A percentile compares a stretch with the other conserved stretches of the same genome.
phyloP scores from a whole-genome alignment of 2,329 filamentous ascomycete genomes.

The Cercospora sojina region DNA sequence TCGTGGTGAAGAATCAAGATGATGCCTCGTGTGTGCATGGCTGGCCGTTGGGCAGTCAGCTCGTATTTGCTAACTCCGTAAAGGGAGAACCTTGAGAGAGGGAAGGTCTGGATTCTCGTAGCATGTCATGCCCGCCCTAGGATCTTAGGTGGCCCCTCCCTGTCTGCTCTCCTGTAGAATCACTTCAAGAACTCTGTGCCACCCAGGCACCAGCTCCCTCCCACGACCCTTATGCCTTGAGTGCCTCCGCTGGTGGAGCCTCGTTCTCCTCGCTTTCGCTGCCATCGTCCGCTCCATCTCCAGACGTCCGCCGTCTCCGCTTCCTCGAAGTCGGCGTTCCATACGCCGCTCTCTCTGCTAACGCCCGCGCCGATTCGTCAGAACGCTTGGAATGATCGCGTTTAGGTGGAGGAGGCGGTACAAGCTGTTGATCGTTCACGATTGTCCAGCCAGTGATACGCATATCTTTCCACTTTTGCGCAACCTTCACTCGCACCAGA shows the following conservation, averaged over 20 bases:
- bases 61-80: not conserved
- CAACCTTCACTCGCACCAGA: conserved; percentile 70
- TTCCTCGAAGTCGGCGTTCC: conserved; percentile 6
- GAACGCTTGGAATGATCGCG: not conserved
- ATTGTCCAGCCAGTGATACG: conserved; percentile 66
- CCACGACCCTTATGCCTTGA: not conserved
- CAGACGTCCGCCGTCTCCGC: conserved; percentile 19
- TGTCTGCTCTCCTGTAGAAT: not conserved
- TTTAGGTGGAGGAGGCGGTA: conserved; percentile 18
- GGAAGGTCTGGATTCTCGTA: not conserved
- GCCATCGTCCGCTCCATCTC: conserved; percentile 18
- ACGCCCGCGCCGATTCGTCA: not conserved
- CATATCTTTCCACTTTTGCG: conserved; percentile 67
- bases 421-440: conserved; percentile 47
- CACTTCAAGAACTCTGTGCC: not conserved
- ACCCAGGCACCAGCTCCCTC: not conserved
- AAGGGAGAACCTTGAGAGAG: not conserved
- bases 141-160: not conserved
- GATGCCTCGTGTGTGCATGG: not conserved
- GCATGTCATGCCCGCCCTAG: not conserved
- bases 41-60: not conserved
- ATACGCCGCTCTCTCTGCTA: conserved; percentile 8
- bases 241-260: not conserved
- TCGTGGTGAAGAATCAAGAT: not conserved
- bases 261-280: conserved; percentile 5